phyloP scores from a whole-genome alignment of 2,329 filamentous ascomycete species.

The Colletotrichum sp. region DNA sequence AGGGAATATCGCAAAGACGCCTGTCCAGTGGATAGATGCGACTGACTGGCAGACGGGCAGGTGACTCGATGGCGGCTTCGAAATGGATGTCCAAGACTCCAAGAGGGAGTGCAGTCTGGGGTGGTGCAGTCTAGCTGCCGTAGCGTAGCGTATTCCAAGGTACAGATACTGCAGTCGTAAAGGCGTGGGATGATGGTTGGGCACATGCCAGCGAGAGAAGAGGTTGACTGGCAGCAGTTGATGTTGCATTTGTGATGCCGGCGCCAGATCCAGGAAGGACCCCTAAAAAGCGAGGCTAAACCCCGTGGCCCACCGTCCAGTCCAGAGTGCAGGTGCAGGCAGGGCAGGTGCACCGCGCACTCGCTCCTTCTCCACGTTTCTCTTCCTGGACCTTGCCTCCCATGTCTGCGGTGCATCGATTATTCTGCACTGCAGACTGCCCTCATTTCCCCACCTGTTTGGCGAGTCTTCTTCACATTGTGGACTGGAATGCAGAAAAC shows the following conservation, averaged over 20 bases:
- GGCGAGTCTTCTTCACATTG: background rate
- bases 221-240: background rate
- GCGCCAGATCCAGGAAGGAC: background rate
- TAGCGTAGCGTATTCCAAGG: background rate
- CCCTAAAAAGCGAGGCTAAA: constrained; percentile 12
- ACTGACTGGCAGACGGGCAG: background rate
- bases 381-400: background rate
- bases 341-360: background rate
- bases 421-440: background rate
- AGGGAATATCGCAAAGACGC: background rate
- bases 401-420: background rate
- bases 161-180: background rate
- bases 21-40: background rate
- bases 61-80: background rate
- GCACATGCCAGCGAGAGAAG: background rate
- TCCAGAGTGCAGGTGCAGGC: background rate
- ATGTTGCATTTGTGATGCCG: background rate
- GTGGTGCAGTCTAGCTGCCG: background rate
- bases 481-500: background rate
- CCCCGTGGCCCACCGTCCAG: background rate
- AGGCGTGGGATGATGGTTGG: background rate
- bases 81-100: background rate
- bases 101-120: background rate
- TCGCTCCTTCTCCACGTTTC: background rate
- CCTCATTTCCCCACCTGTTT: background rate